Base-by-base conservation (phyloP, 2,329 filamentous ascomycete genomes). In the Trichoderma gracile region DNA sequence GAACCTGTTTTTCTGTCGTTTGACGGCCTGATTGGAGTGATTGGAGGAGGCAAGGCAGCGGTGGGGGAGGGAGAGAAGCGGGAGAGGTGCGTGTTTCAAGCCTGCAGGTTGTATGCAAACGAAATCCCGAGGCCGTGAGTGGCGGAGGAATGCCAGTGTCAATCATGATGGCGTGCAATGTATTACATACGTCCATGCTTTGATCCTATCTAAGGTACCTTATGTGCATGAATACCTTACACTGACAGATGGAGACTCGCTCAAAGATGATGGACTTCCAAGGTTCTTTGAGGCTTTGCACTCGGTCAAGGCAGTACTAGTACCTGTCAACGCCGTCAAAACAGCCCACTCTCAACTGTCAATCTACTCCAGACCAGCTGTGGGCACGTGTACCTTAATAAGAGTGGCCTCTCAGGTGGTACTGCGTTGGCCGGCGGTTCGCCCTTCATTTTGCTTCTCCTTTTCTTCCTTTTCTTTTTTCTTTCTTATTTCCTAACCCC, bases 351-450 rank as follows among this genome's bases (percentile, higher is more conserved):
- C 43, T 47, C 54, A 27, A 9, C 57, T 42, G 57, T 60, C 46
- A 38, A 45, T 52, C 58, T 53, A 53, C 46, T 52, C 58, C 58
- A 52, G 33, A 52, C 58, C 33, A 46, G 33, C 38, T 17, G 54
- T 43, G 27, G 23, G 21, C 40, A 27, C 33, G 54, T n/a, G n/a
- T n/a, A n/a, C n/a, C 8, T 9, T 10, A 27, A 12, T 38, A 23
- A 58, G 38, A 58, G 47, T 43, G 40, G 46, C 30, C 25, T 52
- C 30, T 47, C 57, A 60, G 57, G 57, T 47, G 30, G 57, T 9
- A n/a, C n/a, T n/a, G 25, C 46, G 47, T 57, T 25, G 33, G 27
- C 56, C 25, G 25, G 55, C 30, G 56, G 43, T 25, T 59, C 33
- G 57, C 46, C 9, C 38, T 40, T 38, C 12, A 3, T 38, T 38